Percentiles rank a stretch among this genome's conserved stretches.
Conservation (phyloP, 2,329 filamentous ascomycete species). For the Exophiala phaeomuriformis region DNA sequence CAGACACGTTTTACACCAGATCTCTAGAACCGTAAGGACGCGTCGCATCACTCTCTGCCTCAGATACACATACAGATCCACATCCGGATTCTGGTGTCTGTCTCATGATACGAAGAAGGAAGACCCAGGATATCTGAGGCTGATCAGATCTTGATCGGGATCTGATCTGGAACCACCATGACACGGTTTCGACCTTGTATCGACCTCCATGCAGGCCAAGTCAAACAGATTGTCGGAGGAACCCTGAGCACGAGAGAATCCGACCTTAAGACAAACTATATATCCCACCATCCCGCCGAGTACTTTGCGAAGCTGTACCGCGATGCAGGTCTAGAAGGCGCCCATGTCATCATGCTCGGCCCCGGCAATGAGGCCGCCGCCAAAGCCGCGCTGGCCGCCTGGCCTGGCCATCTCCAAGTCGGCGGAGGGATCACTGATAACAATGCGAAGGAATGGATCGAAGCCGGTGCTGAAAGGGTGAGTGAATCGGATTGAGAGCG, state of each 20-base stretch:
- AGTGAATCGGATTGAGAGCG: slow-evolving; percentile 25
- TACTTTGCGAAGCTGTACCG: slow-evolving; percentile 79
- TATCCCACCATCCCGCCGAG: slow-evolving; percentile 72
- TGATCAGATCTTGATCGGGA: background rate
- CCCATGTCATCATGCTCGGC: slow-evolving; percentile 95
- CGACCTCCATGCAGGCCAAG: slow-evolving; percentile 91
- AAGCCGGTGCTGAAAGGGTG: slow-evolving; percentile 82
- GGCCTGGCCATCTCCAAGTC: slow-evolving; percentile 76
- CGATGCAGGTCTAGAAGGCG: slow-evolving; percentile 64
- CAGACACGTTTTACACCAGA: no score
- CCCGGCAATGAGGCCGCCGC: slow-evolving; percentile 78
- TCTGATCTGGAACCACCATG: slow-evolving; percentile 47
- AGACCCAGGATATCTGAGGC: background rate
- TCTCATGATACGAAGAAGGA: background rate
- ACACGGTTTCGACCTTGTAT: slow-evolving; percentile 94
- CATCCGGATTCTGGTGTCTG: background rate
- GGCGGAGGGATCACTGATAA: slow-evolving; percentile 85
- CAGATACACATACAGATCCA: background rate
- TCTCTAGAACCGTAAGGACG: no score
- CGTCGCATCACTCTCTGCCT: no score
- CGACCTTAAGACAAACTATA: slow-evolving; percentile 81
- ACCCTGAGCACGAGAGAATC: slow-evolving; percentile 63
- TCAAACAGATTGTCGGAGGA: slow-evolving; percentile 97
- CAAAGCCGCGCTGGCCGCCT: slow-evolving; percentile 65
- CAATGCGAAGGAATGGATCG: slow-evolving; percentile 82